Percentiles rank a stretch among this genome's conserved stretches.
Evolutionary conservation across 75 land plant genomes (phyloP).

Genomic region (Pinus taeda): DNA sequence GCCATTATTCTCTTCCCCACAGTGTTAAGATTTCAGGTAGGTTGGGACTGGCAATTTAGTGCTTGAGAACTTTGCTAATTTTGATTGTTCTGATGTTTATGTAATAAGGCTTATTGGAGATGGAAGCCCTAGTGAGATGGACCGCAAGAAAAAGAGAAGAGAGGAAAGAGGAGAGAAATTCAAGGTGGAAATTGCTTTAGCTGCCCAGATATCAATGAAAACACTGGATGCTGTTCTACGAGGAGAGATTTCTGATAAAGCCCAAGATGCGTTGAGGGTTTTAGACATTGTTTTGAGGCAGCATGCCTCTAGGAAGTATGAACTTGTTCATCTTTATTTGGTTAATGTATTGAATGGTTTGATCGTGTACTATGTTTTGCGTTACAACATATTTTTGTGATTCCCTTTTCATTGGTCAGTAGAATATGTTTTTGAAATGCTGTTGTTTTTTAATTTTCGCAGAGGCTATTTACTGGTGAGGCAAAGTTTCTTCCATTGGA

Average conservation of each 20-base stretch:
- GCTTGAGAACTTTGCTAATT: not conserved
- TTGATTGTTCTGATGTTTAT: not conserved
- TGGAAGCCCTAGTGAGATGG: conserved; percentile 24
- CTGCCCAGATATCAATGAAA: conserved; percentile 51
- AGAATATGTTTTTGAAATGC: not conserved
- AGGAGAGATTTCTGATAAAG: conserved; percentile 29
- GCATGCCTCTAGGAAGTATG: conserved; percentile 50
- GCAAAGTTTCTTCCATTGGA: conserved; percentile 56
- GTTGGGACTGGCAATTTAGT: no score
- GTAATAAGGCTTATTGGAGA: not conserved
- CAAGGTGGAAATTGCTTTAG: conserved; percentile 55
- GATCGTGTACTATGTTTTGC: not conserved
- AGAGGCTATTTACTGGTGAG: conserved; percentile 69
- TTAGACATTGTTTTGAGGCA: conserved; percentile 66
- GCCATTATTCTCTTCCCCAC: no score
- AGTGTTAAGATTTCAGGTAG: no score
- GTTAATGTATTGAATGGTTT: not conserved
- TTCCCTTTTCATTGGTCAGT: no score
- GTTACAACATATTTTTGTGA: not conserved
- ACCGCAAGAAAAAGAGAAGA: conserved; percentile 27
- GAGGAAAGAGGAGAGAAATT: conserved; percentile 25
- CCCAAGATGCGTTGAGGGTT: conserved; percentile 73
- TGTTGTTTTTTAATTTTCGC: not conserved
- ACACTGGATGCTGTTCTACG: conserved; percentile 34
- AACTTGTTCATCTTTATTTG: not conserved